Base-by-base conservation (phyloP, 208 protist genomes). In the Crithidia thermophila region DNA sequence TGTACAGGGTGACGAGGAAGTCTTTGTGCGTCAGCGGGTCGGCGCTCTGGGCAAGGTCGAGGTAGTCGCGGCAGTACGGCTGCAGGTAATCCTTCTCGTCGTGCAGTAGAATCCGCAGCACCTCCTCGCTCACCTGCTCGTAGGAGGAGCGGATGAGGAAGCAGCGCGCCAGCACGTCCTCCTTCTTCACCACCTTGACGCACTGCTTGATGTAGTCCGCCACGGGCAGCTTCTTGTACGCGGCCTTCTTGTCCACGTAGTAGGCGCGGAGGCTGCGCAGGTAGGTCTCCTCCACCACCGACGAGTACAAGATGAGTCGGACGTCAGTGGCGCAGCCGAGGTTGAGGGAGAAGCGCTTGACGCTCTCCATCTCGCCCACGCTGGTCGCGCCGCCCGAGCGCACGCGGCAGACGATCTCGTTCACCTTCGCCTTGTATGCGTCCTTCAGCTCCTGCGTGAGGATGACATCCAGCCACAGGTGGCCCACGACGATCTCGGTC, bases 231-330 rank as follows among this genome's bases (percentile, higher is more conserved):
- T 56, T 30, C 58, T 88, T 88, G 55, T 81, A 77, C 18, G 8
- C 37, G 5, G 13, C n/a, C 52, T 79, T 83, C 36, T 83, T 71
- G 0, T 53, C 36, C 18, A 14, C 56, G 52, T 86, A 91, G 66
- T 62, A 87, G 16, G 70, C 21, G 30, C 33, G n/a, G 2, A 95
- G 60, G 37, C 64, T 66, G 7, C 31, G 18, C 47, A 88, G 43
- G 63, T 95, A 93, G 8, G 76, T 69, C 46, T 89, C 77, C 59
- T 90, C 84, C 21, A 95, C 71, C 13, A 93, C 49, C 3, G 77
- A 75, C 33, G 63, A 63, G 63, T 93, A 93, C 9, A 82, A 60
- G 18, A 51, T 62, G 20, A 84, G 75, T 4, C 84, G 77, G n/a
- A 68, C 37, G 40, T 91, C 85, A 56, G 69, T 86, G 20, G 90